A percentile compares a stretch with the other conserved stretches of the same genome.
Evolutionary conservation across 139 green algal genomes (phyloP).

Genomic region (Eudorina sp.): DNA sequence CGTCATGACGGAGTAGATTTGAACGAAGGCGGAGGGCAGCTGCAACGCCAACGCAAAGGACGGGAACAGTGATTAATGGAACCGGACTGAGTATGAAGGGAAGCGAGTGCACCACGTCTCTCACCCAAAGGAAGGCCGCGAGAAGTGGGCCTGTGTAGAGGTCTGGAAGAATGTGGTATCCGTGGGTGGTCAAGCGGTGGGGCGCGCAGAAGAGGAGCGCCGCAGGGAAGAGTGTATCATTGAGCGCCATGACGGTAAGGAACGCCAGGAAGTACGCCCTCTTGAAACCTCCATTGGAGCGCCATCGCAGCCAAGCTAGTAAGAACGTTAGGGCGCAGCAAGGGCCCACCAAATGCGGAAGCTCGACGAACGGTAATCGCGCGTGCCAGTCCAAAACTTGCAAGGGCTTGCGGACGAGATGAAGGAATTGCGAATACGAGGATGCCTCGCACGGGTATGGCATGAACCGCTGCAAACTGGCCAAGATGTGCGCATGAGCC

Average conservation of each 20-base stretch:
- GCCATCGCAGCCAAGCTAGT: neutral
- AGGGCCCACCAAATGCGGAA: neutral
- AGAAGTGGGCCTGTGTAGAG: neutral
- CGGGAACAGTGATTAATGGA: neutral
- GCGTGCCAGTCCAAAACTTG: neutral
- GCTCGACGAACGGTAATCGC: neutral
- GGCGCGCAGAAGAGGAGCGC: neutral
- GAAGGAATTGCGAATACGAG: neutral
- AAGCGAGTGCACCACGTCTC: neutral
- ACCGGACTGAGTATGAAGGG: neutral
- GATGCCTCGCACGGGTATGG: neutral
- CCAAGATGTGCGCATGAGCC: neutral
- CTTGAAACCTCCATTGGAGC: neutral
- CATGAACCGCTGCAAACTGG: neutral
- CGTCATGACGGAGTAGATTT: neutral
- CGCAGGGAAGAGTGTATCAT: neutral
- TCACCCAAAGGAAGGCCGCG: neutral
- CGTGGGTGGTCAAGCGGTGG: neutral
- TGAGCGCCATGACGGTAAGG: neutral
- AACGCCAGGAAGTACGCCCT: neutral
- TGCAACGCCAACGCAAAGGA: neutral
- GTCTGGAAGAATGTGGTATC: neutral
- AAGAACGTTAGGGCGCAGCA: neutral
- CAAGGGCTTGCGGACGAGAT: neutral
- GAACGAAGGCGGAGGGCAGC: neutral